Evolutionary conservation across 1,284 basidiomycete genomes (phyloP), one percentile per base, ranked within the genome.

Genomic region (Boletus sp.): DNA sequence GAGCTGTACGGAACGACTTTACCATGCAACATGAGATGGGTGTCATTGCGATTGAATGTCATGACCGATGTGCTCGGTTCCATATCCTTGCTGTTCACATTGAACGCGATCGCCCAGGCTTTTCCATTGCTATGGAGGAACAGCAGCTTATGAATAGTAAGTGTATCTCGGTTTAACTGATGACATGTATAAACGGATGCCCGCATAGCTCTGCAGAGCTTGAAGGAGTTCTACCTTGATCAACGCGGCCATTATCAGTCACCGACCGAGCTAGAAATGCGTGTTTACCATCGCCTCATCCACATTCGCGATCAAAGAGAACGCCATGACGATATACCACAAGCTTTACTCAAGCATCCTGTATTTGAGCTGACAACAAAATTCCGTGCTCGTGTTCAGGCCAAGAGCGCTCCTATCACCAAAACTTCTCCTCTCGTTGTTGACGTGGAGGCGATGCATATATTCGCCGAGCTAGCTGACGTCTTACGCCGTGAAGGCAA

Each of bases 201-300:
- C 7, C 26, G 45, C 26, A n/a, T 57, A 94, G 91, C 91, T 19
- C 77, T 97, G 32, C 88, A 91, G 60, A 91, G 87, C 60, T 75
- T 98, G 41, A 91, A 92, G 64, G 91, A 97, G 63, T 94, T 91
- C 60, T 96, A 97, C 65, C 86, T 91, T 58, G 94, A 97, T 51
- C 81, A 91, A 48, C 75, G 85, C 13, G 78, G 75, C 10, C 69
- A 71, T 16, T 82, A 82, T 43, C 66, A 84, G 42, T 87, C 85
- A 7, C 82, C 88, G 0, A 88, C 88, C 47, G 94, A 98, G 64
- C 80, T 96, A 40, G 95, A 99, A 69, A 96, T 99, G 80, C 84
- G 92, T 17, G 86, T 96, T 0, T 98, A 98, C 71, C 91, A 95
- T 64, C 82, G 94, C 30, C 80, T 98, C 30, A 87, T 91, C 33